Conservation (phyloP, 1,284 basidiomycete genomes). For the Exobasidium rhododendri region DNA sequence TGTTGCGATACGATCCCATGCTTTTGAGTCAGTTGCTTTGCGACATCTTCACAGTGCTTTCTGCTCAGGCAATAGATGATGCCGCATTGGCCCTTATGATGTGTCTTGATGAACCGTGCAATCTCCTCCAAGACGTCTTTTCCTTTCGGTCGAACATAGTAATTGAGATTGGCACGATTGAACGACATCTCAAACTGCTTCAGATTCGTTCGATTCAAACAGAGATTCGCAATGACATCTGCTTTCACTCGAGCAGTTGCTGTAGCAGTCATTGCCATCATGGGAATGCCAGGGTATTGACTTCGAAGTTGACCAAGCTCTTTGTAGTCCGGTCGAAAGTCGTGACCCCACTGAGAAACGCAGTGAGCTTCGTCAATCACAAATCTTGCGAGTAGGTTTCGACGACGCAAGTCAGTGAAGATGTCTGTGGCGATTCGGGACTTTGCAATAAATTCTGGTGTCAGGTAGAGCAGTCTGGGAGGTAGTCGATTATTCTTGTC, state of each 20-base stretch:
- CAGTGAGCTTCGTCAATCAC: conserved; percentile 96
- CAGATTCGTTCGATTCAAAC: conserved; percentile 59
- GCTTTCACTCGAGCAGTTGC: conserved; percentile 73
- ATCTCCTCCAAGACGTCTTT: conserved; percentile 64
- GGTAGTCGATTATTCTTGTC: conserved; percentile 19
- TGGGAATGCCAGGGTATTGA: conserved; percentile 73
- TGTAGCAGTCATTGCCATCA: conserved; percentile 95
- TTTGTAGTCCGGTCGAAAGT: conserved; percentile 65
- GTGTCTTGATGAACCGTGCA: conserved; percentile 66
- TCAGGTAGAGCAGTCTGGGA: conserved; percentile 75
- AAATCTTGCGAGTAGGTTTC: conserved; percentile 73
- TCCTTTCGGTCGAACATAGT: conserved; percentile 64
- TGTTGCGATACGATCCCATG: conserved; percentile 68
- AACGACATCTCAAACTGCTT: conserved; percentile 71
- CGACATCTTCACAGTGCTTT: conserved; percentile 74
- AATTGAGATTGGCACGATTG: conserved; percentile 85
- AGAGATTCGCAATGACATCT: conserved; percentile 73
- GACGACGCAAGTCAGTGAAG: conserved; percentile 63
- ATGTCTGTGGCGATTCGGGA: conserved; percentile 64
- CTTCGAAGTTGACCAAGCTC: conserved; percentile 67
- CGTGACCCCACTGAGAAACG: conserved; percentile 76
- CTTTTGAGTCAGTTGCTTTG: conserved; percentile 64
- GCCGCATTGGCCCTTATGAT: conserved; percentile 67
- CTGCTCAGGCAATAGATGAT: conserved; percentile 81
- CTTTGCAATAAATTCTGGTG: conserved; percentile 75